These are phyloP conservation scores for Arachis hypogaea DNA, from an alignment of 306 rosid species.

Conservation along the genomic window DNA sequence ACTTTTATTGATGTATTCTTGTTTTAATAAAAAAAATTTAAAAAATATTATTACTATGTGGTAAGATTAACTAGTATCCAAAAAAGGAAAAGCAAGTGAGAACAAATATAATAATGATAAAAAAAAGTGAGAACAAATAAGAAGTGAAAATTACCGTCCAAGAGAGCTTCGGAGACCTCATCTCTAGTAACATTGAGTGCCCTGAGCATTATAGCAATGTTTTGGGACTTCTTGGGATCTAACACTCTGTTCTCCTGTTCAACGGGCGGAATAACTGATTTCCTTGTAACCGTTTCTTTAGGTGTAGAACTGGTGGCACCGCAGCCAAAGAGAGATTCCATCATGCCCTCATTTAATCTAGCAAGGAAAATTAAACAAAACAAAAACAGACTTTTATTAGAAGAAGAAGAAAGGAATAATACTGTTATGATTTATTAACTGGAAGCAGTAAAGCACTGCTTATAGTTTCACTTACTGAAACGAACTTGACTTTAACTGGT, in stretches of 20 bases:
- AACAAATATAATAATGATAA: too few relatives aligned
- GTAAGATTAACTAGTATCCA: too few relatives aligned
- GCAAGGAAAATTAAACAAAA: neutral
- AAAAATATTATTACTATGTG: too few relatives aligned
- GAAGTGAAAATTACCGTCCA: conserved; percentile 63
- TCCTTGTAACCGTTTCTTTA: conserved; percentile 61
- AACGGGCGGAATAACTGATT: conserved; percentile 70
- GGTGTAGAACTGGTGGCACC: conserved; percentile 57
- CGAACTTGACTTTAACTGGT: conserved; percentile 94
- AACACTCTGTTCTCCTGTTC: conserved; percentile 81
- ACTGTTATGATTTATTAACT: too few relatives aligned
- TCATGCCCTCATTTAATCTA: conserved; percentile 97
- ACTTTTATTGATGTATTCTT: too few relatives aligned
- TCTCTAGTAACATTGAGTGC: conserved; percentile 93
- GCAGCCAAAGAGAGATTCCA: conserved; percentile 91
- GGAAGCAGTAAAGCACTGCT: neutral
- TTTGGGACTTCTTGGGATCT: conserved; percentile 95
- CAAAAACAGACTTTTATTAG: too few relatives aligned
- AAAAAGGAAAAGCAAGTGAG: too few relatives aligned
- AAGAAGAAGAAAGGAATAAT: too few relatives aligned
- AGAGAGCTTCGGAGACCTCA: conserved; percentile 92
- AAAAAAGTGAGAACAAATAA: too few relatives aligned
- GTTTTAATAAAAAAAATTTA: too few relatives aligned
- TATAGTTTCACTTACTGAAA: conserved; percentile 70
- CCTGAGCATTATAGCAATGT: conserved; percentile 90